These are phyloP conservation scores for Pulveroboletus sp. DNA, from an alignment of 768 basidiomycete genomes.

Conservation along the genomic window DNA sequence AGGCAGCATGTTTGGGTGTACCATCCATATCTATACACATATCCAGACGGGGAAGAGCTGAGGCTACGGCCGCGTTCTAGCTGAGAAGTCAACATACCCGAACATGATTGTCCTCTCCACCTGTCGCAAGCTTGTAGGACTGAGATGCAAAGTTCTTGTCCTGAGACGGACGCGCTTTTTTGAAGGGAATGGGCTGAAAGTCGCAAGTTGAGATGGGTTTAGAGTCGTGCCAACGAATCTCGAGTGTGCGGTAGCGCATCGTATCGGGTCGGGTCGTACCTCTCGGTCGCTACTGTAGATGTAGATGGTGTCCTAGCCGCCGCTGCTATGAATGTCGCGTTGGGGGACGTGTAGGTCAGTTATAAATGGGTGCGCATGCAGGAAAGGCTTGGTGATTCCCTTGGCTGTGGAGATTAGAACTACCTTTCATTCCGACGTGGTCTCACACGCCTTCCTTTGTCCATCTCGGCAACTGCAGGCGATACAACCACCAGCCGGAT, in stretches of 20 bases:
- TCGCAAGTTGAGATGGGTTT: constrained; percentile 96
- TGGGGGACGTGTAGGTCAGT: not conserved
- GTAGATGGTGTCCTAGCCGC: constrained; percentile 4
- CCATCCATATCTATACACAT: constrained; percentile 76
- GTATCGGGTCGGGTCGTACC: constrained; percentile 5
- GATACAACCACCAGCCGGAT: not conserved
- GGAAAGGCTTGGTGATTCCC: not conserved
- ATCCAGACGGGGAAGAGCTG: constrained; percentile 6
- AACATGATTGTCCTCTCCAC: constrained; percentile 95
- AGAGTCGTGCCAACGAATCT: constrained; percentile 95
- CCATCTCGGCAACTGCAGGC: constrained; percentile 3
- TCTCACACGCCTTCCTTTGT: constrained; percentile 25
- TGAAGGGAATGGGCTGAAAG: constrained; percentile 83
- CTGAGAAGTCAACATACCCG: constrained; percentile 56
- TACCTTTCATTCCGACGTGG: constrained; percentile 6
- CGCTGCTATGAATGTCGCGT: constrained; percentile 7
- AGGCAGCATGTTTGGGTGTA: constrained; percentile 84
- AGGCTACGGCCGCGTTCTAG: constrained; percentile 10
- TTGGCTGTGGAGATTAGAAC: constrained; percentile 9
- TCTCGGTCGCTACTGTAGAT: not conserved
- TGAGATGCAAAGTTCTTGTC: constrained; percentile 57
- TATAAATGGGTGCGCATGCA: constrained; percentile 9
- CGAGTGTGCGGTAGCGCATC: constrained; percentile 87
- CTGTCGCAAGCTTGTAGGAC: constrained; percentile 89
- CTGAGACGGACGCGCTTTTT: constrained; percentile 68